Evolutionary conservation across 2,329 filamentous ascomycete genomes (phyloP), one percentile per base, ranked within the genome.

Genomic region (Diaporthe australafricana): DNA sequence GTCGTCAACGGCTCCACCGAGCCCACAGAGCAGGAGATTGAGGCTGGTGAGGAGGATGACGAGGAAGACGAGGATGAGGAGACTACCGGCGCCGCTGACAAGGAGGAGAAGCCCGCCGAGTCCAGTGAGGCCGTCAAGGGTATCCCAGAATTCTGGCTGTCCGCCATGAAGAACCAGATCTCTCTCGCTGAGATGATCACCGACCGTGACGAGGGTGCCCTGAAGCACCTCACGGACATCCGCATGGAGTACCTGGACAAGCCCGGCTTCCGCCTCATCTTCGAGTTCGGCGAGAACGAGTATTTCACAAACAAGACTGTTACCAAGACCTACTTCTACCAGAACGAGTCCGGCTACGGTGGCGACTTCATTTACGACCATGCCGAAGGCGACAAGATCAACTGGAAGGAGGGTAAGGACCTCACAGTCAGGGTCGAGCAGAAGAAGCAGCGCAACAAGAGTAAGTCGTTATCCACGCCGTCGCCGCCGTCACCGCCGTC

Each of bases 371-470:
- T 99, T 84, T 99, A 99, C 82, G 96, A 99, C 82, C 96, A 99
- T 81, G 96, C 97, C 71, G 96, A 99, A 83, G 96, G 97, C 76
- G 94, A 98, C 83, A 96, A 97, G 89, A 97, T 99, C 79, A 93
- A 98, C 78, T 99, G 96, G 96, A 96, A 97, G 86, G 86, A 91
- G 12, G 93, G 93, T 79, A 95, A 97, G 84, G 96, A 99, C 80
- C 87, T 99, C 78, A 99, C 96, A 56, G 93, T 98, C 76, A 92
- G 94, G 77, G 87, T 98, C 73, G 96, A 99, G 89, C 97, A 94
- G 89, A 99, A 99, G 91, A 99, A 99, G 89, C 96, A 99, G 87
- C 91, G 96, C 76, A 99, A 99, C 87, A 99, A 98, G 91, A 98
- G 96, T 99, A 88, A 86, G 87, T 73, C 17, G 22, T 30, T 32